A percentile compares a stretch with the other conserved stretches of the same genome.
Conservation (phyloP, 352 stramenopile species). For the Ophiocytium majus region DNA sequence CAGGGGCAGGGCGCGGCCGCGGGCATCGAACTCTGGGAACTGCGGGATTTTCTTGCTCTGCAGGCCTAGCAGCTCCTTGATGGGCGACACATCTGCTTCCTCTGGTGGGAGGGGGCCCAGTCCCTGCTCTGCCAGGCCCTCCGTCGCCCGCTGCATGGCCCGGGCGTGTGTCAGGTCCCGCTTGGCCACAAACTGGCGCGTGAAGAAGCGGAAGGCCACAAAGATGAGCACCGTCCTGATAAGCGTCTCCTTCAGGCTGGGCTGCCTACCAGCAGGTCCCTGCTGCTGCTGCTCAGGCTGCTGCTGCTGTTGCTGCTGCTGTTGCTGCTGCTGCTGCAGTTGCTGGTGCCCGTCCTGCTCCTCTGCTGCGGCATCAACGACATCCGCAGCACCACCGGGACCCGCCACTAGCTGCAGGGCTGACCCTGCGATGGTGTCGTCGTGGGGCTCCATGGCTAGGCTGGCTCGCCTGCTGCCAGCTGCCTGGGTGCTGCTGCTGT, state of each 20-base stretch:
- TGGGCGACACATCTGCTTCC: not conserved
- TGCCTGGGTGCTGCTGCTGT: too few relatives aligned
- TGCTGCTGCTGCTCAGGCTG: not conserved
- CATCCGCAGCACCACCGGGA: too few relatives aligned
- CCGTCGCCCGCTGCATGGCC: not conserved
- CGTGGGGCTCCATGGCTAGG: not conserved
- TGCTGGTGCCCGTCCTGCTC: not conserved
- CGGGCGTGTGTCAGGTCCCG: too few relatives aligned
- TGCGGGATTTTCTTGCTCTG: constrained; percentile 39
- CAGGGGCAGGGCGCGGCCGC: constrained; percentile 31
- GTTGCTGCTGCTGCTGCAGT: not conserved
- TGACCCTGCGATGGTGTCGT: not conserved
- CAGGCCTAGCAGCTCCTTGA: constrained; percentile 42
- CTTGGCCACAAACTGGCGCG: not conserved
- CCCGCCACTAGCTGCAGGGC: not conserved
- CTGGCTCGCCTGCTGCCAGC: too few relatives aligned
- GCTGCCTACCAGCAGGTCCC: too few relatives aligned
- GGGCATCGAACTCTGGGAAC: constrained; percentile 51
- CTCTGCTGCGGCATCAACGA: not conserved
- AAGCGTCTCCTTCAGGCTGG: not conserved
- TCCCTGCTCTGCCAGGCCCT: not conserved
- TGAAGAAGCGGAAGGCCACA: not conserved
- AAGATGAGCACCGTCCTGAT: not conserved
- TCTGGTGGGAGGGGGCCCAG: not conserved
- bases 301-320: not conserved